Conservation (phyloP, 768 basidiomycete species). For the Cystobasidium tubakii region DNA sequence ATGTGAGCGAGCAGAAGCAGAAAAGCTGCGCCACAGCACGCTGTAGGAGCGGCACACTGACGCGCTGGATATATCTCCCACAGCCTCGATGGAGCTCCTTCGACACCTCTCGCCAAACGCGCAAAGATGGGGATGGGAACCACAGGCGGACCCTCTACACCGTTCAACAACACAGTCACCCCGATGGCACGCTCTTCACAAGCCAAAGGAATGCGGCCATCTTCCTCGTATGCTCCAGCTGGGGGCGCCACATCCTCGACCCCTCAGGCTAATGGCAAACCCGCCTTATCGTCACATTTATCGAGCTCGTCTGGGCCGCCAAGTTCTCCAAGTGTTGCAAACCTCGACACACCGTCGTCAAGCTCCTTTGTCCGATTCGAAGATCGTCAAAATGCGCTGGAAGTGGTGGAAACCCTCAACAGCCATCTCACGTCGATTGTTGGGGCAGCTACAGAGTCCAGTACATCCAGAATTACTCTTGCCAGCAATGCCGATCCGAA, state of each 20-base stretch:
- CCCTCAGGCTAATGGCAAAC: constrained; percentile 35
- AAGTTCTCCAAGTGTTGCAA: constrained; percentile 39
- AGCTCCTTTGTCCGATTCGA: constrained; percentile 29
- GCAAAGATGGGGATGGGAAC: constrained; percentile 1
- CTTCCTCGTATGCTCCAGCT: not conserved
- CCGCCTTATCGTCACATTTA: constrained; percentile 36
- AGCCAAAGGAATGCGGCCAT: not conserved
- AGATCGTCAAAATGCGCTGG: constrained; percentile 46
- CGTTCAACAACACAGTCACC: constrained; percentile 14
- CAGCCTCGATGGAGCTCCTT: constrained; percentile 35
- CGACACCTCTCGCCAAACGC: constrained; percentile 32
- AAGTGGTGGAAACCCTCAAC: constrained; percentile 51
- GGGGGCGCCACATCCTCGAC: not conserved
- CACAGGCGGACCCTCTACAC: not conserved
- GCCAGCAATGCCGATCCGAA: constrained; percentile 46
- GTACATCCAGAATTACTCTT: constrained; percentile 46
- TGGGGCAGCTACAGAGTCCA: constrained; percentile 36
- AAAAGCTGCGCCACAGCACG: too few species aligned
- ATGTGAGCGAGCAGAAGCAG: constrained; percentile 43
- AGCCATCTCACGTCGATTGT: constrained; percentile 46
- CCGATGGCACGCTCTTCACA: not conserved
- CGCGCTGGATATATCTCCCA: not conserved
- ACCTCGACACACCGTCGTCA: constrained; percentile 10
- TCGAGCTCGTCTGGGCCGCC: constrained; percentile 45
- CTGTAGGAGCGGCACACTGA: not conserved